Base-by-base conservation (phyloP, 257 asterid species). In the Solanum infundibuliforme region DNA sequence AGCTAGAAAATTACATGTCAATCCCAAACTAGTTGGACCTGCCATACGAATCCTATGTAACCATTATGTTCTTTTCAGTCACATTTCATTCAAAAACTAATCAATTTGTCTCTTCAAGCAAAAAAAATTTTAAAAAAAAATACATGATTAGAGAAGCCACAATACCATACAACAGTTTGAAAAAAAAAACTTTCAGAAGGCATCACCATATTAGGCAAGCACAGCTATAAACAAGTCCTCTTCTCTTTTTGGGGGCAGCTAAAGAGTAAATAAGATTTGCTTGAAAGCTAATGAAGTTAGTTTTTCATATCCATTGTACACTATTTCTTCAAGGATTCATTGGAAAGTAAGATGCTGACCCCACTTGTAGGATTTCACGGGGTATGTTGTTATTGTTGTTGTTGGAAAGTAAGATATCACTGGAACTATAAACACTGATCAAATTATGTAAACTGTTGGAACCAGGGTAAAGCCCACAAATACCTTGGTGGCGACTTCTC, bases 401-500 rank as follows among this genome's bases (percentile, higher is more conserved):
- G 35, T 23, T 16, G 41, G 41, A 86, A 71, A 16, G 52, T 73
- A 87, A 81, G 23, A 76, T 85, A 73, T 48, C 27, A 74, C 20
- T 4, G 25, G 65, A 62, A 27, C 66, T 32, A 62, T 29, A 85
- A 60, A 88, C 83, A 74, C 85, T 58, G 69, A 34, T 68, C 85
- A 75, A 74, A 69, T 72, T 71, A 38, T 43, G 25, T 25, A 46
- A 20, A 38, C 74, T 86, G 86, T 66, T 38, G 83, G 41, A 60
- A 77, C 88, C 83, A 83, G 89, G 25, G 11, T 48, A 81, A 46
- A 46, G 43, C 41, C 41, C 41, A 27, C 85, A 82, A 62, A 87
- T 92, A 97, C 99, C 99, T 97, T 93, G 62, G 90, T 93, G 82
- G 85, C 85, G 74, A 92, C 92, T 88, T 94, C 99, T 41, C 94